Percentiles rank a stretch among this genome's conserved stretches.
Evolutionary conservation across 768 basidiomycete species (phyloP).

Genomic region (Termitomyces sp.): DNA sequence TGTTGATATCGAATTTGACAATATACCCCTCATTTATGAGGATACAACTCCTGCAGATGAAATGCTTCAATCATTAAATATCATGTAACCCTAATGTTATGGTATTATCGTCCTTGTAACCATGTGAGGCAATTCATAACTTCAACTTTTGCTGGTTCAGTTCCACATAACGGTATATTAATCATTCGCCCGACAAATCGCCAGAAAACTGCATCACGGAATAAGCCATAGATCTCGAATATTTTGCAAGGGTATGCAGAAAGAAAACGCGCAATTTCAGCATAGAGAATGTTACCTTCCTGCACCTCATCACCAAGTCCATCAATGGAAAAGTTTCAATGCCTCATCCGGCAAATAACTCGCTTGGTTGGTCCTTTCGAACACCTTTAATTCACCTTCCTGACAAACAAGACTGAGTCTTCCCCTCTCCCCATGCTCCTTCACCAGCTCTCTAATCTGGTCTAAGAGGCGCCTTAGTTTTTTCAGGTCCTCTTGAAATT

Average conservation of each 20-base stretch:
- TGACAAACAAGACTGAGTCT: slow-evolving; percentile 53
- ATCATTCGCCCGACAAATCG: too few species aligned
- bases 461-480: slow-evolving; percentile 34
- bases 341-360: slow-evolving; percentile 42
- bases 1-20: neutral
- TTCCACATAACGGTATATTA: too few species aligned
- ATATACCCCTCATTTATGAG: too few species aligned
- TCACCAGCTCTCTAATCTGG: slow-evolving; percentile 42
- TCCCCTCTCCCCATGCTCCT: slow-evolving; percentile 46
- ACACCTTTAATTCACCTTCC: slow-evolving; percentile 41
- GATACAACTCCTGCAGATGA: too few species aligned
- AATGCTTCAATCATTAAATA: too few species aligned
- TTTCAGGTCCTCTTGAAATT: slow-evolving; percentile 29
- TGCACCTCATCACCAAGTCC: neutral
- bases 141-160: too few species aligned
- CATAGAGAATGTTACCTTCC: neutral
- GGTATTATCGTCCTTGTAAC: too few species aligned
- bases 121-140: too few species aligned
- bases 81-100: too few species aligned
- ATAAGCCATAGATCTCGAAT: too few species aligned
- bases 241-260: neutral
- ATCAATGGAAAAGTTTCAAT: slow-evolving; percentile 27
- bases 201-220: too few species aligned
- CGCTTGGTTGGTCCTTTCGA: slow-evolving; percentile 37
- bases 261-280: neutral